These are phyloP conservation scores for Nitzschia sp. DNA, from an alignment of 108 stramenopile genomes.

Conservation along the genomic window DNA sequence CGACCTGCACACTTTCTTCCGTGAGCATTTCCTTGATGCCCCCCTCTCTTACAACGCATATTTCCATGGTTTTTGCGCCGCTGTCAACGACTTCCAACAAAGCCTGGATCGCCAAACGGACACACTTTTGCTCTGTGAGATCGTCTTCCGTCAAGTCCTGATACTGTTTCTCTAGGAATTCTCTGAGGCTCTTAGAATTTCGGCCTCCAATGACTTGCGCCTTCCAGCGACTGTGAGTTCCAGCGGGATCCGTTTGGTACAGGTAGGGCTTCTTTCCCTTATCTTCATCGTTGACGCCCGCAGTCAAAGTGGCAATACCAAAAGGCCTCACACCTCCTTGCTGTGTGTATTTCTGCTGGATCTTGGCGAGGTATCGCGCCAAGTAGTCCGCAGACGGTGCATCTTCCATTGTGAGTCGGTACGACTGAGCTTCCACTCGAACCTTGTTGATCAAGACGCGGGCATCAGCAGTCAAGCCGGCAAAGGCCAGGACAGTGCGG, in stretches of 20 bases:
- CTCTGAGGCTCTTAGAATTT: conserved; percentile 94
- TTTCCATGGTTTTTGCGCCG: conserved; percentile 98
- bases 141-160: conserved; percentile 54
- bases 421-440: conserved; percentile 94
- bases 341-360: conserved; percentile 99
- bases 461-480: conserved; percentile 99
- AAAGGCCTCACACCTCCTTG: conserved; percentile 99
- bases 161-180: conserved; percentile 98
- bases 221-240: conserved; percentile 98
- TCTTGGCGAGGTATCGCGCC: conserved; percentile 94
- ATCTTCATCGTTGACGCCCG: conserved; percentile 82
- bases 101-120: conserved; percentile 91
- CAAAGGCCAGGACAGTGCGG: conserved; percentile 95
- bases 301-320: conserved; percentile 92
- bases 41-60: conserved; percentile 78
- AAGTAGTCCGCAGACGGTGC: conserved; percentile 97
- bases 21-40: conserved; percentile 73
- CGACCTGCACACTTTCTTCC: conserved; percentile 74
- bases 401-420: conserved; percentile 99
- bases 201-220: conserved; percentile 97
- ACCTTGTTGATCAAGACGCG: conserved; percentile 96
- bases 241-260: conserved; percentile 98
- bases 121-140: conserved; percentile 80
- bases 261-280: conserved; percentile 63
- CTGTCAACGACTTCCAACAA: conserved; percentile 98